Conservation (phyloP, 2,329 filamentous ascomycete genomes). For the Lizonia empirigonia region DNA sequence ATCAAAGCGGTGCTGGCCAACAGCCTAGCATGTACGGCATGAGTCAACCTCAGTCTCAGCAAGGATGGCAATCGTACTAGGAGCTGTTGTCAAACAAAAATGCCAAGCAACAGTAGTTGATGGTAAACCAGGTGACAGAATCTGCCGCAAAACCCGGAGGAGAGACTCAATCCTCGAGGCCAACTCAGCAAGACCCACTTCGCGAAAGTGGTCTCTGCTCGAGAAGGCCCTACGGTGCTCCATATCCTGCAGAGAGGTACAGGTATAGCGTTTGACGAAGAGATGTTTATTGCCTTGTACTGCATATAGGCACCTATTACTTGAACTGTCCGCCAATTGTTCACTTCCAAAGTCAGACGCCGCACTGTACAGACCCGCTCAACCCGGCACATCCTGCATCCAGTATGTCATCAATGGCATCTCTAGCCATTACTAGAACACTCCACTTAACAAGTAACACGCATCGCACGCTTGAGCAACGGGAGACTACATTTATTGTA, state of each 20-base stretch:
- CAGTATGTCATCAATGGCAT: neutral
- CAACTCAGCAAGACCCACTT: neutral
- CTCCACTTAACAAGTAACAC: neutral
- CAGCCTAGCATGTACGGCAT: conserved; percentile 60
- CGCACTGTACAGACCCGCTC: neutral
- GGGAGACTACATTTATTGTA: neutral
- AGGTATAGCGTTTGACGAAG: neutral
- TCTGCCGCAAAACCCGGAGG: neutral
- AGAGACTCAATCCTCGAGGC: neutral
- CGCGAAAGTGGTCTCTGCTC: neutral
- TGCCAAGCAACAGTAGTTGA: neutral
- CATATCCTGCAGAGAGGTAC: neutral
- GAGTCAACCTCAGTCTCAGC: conserved; percentile 52
- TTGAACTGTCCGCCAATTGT: neutral
- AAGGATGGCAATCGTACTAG: conserved; percentile 50
- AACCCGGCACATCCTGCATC: neutral
- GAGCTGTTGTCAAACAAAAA: neutral
- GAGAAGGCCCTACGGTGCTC: neutral
- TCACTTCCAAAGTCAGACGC: neutral
- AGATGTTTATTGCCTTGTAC: neutral
- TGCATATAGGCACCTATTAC: neutral
- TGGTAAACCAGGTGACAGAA: neutral
- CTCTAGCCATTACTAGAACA: neutral
- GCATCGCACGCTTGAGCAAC: neutral
- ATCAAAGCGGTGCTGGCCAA: conserved; percentile 50